Evolutionary conservation across 306 rosid genomes (phyloP), one percentile per base, ranked within the genome.

Genomic region (Quercus glauca): DNA sequence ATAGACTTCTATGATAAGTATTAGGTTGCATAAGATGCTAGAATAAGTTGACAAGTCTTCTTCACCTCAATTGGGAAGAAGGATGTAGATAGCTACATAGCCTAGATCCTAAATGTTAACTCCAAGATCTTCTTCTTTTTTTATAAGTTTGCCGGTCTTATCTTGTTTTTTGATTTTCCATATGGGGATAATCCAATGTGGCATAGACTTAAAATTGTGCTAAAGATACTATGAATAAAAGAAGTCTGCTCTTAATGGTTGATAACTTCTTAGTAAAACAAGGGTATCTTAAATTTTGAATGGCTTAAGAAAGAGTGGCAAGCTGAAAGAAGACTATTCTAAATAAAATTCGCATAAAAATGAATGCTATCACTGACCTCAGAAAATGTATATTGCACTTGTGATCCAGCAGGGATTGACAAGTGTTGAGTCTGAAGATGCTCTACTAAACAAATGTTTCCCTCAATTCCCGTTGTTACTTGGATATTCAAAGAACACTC

Each of bases 401-500:
- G 77, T 12, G 94, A 88, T 65, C 88, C 85, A 81, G 90, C 91
- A 79, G 92, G 96, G 74, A 94, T 18, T 21, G 93, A 86, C 70
- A 94, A 63, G 69, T 75, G 76, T 77, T 84, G 90, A 73, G 92
- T 85, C 83, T 89, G 90, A 76, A 94, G 84, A 88, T 92, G 95
- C 85, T 94, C 98, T 49, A 94, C 77, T 53, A 88, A 86, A 84
- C 87, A 88, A 72, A 82, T 82, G 84, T 59, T 79, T 59, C 86
- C 93, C 78, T 92, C 95, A 26, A 91, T 86, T 85, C 92, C 97
- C 41, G 85, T 72, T 26, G 90, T 85, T 74, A 92, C 99, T 84
- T 88, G 93, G 84, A 94, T 82, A 81, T 80, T 91, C 90, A 94
- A 80, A 75, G 97, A 85, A 87, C 99, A 94, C 77, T 92, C 93